These are phyloP conservation scores for Xerocomus minutiporus DNA, from an alignment of 1,284 basidiomycete genomes.

Conservation along the genomic window DNA sequence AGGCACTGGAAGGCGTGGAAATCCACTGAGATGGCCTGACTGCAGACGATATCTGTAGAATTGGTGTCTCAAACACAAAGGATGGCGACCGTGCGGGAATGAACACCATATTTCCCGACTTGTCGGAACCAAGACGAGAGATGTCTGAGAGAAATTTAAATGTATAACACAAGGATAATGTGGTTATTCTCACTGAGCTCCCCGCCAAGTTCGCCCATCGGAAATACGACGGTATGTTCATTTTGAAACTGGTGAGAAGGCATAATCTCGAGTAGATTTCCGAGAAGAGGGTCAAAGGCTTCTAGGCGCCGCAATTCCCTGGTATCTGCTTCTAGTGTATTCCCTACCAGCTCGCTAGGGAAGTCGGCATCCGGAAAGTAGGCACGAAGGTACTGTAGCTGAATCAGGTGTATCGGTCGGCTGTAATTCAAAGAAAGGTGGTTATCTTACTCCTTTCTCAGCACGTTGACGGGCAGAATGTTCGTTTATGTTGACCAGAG, in stretches of 20 bases:
- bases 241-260: conserved; percentile 28
- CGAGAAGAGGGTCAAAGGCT: conserved; percentile 51
- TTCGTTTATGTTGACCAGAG: conserved; percentile 28
- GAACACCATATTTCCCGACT: conserved; percentile 33
- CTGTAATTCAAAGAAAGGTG: background rate
- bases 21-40: conserved; percentile 18
- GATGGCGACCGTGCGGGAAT: conserved; percentile 40
- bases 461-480: conserved; percentile 42
- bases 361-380: conserved; percentile 70
- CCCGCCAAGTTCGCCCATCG: conserved; percentile 53
- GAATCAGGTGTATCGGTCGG: conserved; percentile 6
- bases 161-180: background rate
- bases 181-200: conserved; percentile 53
- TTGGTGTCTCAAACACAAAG: conserved; percentile 30
- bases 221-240: conserved; percentile 47
- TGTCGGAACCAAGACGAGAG: conserved; percentile 38
- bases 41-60: conserved; percentile 30
- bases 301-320: conserved; percentile 32
- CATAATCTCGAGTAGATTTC: conserved; percentile 47
- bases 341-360: conserved; percentile 55
- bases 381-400: conserved; percentile 67
- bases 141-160: conserved; percentile 41
- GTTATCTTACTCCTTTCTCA: conserved; percentile 55
- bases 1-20: conserved; percentile 24
- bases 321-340: conserved; percentile 47